Base-by-base conservation (phyloP, 345 rosid genomes). In the Corchorus olitorius region DNA sequence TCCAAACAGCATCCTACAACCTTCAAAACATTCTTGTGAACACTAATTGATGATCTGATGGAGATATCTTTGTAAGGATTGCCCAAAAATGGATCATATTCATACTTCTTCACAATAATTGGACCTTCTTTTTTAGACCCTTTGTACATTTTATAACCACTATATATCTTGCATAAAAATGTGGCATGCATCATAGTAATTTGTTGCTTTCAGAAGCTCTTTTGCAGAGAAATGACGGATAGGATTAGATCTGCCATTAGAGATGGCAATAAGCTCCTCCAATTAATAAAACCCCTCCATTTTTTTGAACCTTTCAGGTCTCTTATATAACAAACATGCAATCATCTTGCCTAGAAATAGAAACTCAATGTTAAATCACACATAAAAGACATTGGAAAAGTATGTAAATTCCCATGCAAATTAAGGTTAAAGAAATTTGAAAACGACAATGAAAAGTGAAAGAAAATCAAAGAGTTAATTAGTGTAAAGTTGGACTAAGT, bases 1-100 rank as follows among this genome's bases (percentile, higher is more conserved):
- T 77, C 81, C 39, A 81, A 11, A 79, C 84, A 77, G 60, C 81
- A 77, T 11, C 84, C 81, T 6, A 81, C 14, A n/a, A 81, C n/a
- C 67, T 75, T 69, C 2, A 78, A 17, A 49, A 39, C 43, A 39
- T 39, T 39, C 43, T 39, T 39, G 3, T 39, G 43, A 39, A 2
- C 43, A 39, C 43, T 39, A 1, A 39, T 39, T 39, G 1, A 6
- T 39, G 43, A 39, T 2, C 43, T 2, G 3, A 39, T 6, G 2
- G 75, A 58, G 27, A 74, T 81, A 34, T 75, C 75, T 46, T 70
- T 75, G 48, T 0, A 45, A 6, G 48, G 4, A 0, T 15, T 8
- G 5, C 16, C 3, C n/a, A n/a, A n/a, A 15, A 0, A 2, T 7
- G 7, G 0, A 0, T 9, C 43, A 39, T 1, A 0, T 19, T 0